Evolutionary conservation across 257 asterid species (phyloP).

Genomic region (Solanum rostratum): DNA sequence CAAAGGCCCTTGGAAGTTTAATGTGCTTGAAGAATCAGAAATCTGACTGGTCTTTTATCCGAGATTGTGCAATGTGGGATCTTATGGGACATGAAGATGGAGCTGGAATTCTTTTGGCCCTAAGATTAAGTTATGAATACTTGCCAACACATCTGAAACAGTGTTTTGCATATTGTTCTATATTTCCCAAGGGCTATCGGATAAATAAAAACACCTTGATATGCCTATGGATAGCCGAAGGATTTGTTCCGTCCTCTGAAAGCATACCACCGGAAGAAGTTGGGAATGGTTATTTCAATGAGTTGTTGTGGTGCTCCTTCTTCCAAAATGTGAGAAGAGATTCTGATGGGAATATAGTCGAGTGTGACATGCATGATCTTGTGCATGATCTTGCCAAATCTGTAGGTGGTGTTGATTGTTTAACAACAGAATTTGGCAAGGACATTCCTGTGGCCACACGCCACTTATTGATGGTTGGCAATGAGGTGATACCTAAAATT

Average conservation of each 20-base stretch:
- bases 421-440: neutral
- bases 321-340: constrained; percentile 20
- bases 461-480: neutral
- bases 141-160: constrained; percentile 56
- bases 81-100: constrained; percentile 19
- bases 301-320: constrained; percentile 39
- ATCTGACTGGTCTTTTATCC: constrained; percentile 39
- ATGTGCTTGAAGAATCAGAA: constrained; percentile 31
- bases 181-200: constrained; percentile 58
- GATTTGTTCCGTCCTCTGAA: constrained; percentile 26
- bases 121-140: constrained; percentile 48
- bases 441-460: neutral
- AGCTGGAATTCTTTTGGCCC: constrained; percentile 36
- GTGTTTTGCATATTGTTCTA: constrained; percentile 49
- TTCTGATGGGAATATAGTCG: neutral
- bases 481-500: neutral
- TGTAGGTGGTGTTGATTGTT: constrained; percentile 3
- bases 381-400: constrained; percentile 5
- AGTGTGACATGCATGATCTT: constrained; percentile 2
- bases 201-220: constrained; percentile 45
- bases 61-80: constrained; percentile 50
- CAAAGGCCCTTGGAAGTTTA: constrained; percentile 53
- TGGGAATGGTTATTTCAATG: constrained; percentile 41
- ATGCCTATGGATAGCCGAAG: constrained; percentile 52
- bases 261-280: constrained; percentile 25